phyloP scores from a whole-genome alignment of 2,329 filamentous ascomycete species.

The Penicillium sp. region DNA sequence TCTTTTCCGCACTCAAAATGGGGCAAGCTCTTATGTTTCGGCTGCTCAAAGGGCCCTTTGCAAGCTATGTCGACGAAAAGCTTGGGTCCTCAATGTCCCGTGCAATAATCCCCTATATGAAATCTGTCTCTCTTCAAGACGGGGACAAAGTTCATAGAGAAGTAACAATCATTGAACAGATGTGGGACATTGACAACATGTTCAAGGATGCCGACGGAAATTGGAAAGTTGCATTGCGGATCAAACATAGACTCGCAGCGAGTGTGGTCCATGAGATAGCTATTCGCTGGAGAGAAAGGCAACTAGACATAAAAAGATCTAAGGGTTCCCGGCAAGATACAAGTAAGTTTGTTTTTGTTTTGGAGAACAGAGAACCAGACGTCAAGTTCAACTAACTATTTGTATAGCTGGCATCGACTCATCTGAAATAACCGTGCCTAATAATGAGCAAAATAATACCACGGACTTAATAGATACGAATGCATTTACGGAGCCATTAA shows the following conservation, averaged over 20 bases:
- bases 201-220: constrained; percentile 3
- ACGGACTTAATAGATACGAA: neutral
- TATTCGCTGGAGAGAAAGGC: neutral
- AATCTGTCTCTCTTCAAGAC: neutral
- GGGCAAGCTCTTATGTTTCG: constrained; percentile 1
- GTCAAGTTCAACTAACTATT: neutral
- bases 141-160: neutral
- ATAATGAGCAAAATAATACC: neutral
- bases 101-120: neutral
- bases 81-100: neutral
- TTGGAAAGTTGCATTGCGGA: neutral
- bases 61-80: neutral
- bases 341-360: neutral
- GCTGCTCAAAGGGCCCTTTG: neutral
- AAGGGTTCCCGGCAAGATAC: neutral
- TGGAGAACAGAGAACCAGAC: neutral
- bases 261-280: neutral
- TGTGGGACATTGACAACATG: constrained; percentile 1
- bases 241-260: neutral
- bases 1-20: neutral
- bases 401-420: neutral
- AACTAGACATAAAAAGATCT: neutral
- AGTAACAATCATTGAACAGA: constrained; percentile 1
- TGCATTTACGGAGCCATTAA: neutral
- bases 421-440: neutral